Evolutionary conservation across 148 eudicot genomes (phyloP), one percentile per base, ranked within the genome.

Genomic region (Amaranthus hypochondriacus): DNA sequence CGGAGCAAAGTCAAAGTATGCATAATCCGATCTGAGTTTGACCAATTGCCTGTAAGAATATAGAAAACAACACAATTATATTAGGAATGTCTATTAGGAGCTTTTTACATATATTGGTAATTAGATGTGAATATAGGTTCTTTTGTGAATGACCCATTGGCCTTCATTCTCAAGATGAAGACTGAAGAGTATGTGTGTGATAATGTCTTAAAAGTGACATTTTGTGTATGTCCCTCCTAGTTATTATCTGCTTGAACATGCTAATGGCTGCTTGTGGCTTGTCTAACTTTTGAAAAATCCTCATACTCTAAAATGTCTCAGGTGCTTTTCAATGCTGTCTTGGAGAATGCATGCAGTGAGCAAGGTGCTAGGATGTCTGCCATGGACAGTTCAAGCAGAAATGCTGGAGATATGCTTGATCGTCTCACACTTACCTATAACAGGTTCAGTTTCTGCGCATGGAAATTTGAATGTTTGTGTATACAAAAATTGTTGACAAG

Each of bases 341-440:
- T 91, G 83, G 96, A 91, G 83, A 91, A 91, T 73, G 96, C 96
- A 66, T 87, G 91, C 86, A 91, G 96, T 82, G 96, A 89, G 77
- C 96, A 91, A 77, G 96, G 96, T 56, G 96, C 96, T 63, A 83
- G 96, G 73, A 91, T 91, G 96, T 86, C 96, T 82, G 96, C 96
- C 15, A 91, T 91, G 96, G 91, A 91, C 62, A 87, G 91, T 75
- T 89, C 96, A 76, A 91, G 96, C 85, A 87, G 91, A 79, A 91
- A 91, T 73, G 96, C 96, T 61, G 96, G 96, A 10, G 92, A 91
- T 10, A 83, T 91, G 96, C 96, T 91, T 84, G 96, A 91, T 71
- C 88, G 89, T 47, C 96, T 91, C 73, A 91, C 93, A 3, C 91
- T 91, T 72, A 82, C 88, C 66, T 91, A 91, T 69, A 91, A 91